Conservation (phyloP, 345 rosid genomes). For the Jatropha curcas region DNA sequence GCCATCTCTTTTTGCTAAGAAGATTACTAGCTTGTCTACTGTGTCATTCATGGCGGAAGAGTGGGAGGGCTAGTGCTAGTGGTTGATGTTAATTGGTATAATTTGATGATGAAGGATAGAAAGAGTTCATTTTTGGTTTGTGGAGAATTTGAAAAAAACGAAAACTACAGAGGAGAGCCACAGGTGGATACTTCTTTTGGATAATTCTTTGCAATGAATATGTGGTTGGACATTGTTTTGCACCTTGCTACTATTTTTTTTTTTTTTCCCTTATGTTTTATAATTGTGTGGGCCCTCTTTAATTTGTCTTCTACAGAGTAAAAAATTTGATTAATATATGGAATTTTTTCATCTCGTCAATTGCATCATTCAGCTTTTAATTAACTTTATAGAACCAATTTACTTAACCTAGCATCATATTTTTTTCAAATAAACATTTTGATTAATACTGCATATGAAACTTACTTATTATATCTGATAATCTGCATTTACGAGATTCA, state of each 20-base stretch:
- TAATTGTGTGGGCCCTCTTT: background rate
- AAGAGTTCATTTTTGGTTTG: background rate
- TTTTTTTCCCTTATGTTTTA: background rate
- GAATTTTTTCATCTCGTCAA: too few species aligned
- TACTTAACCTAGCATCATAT: too few species aligned
- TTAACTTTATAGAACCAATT: too few species aligned
- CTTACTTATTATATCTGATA: too few species aligned
- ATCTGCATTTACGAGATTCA: too few species aligned
- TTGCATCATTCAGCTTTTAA: too few species aligned
- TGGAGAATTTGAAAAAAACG: background rate
- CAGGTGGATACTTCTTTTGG: slow-evolving; percentile 32
- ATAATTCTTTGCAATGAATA: slow-evolving; percentile 24
- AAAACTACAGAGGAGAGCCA: slow-evolving; percentile 40
- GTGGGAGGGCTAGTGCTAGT: background rate
- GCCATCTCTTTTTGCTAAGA: slow-evolving; percentile 92
- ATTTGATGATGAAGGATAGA: background rate
- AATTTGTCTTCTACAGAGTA: background rate
- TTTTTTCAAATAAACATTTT: too few species aligned
- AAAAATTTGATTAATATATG: too few species aligned
- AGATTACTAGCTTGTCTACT: slow-evolving; percentile 85
- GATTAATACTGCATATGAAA: too few species aligned
- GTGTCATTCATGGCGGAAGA: slow-evolving; percentile 54
- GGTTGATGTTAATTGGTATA: background rate
- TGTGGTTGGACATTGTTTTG: slow-evolving; percentile 29
- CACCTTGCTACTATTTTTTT: background rate